These are phyloP conservation scores for Sinapis alba DNA, from an alignment of 441 rosid species.

Conservation along the genomic window DNA sequence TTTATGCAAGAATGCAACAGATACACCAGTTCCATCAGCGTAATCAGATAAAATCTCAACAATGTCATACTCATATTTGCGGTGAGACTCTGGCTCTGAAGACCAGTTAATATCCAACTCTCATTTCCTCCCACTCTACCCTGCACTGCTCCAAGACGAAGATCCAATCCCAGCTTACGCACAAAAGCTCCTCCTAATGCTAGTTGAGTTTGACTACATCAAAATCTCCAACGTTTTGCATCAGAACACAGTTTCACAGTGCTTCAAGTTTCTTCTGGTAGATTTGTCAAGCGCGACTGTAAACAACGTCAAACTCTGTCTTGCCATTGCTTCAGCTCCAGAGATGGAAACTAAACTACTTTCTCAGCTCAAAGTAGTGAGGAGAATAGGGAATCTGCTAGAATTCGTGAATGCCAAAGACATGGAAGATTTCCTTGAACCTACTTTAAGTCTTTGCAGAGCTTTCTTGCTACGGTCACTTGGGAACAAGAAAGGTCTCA, in stretches of 20 bases:
- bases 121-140: conserved; percentile 94
- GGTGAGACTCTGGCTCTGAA: conserved; percentile 35
- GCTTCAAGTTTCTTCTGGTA: conserved; percentile 88
- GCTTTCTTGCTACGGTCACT: conserved; percentile 73
- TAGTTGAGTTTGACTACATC: conserved; percentile 72
- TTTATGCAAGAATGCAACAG: conserved; percentile 62
- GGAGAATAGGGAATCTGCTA: conserved; percentile 84
- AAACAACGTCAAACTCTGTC: conserved; percentile 84
- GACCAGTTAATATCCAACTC: conserved; percentile 69
- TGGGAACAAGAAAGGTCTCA: conserved; percentile 52
- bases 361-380: conserved; percentile 75
- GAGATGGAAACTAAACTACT: conserved; percentile 91
- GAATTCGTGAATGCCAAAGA: conserved; percentile 83
- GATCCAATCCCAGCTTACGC: conserved; percentile 98
- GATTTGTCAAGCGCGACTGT: conserved; percentile 89
- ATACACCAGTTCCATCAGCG: conserved; percentile 44
- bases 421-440: conserved; percentile 96
- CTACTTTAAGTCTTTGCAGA: conserved; percentile 76
- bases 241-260: conserved; percentile 79
- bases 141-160: conserved; percentile 88
- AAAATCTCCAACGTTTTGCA: conserved; percentile 76
- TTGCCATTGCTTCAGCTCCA: conserved; percentile 91
- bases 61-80: conserved; percentile 58
- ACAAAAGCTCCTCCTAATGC: conserved; percentile 94
- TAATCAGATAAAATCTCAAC: conserved; percentile 65